These are phyloP conservation scores for Epichloe festucae DNA, from an alignment of 2,329 filamentous ascomycete genomes.

Conservation along the genomic window DNA sequence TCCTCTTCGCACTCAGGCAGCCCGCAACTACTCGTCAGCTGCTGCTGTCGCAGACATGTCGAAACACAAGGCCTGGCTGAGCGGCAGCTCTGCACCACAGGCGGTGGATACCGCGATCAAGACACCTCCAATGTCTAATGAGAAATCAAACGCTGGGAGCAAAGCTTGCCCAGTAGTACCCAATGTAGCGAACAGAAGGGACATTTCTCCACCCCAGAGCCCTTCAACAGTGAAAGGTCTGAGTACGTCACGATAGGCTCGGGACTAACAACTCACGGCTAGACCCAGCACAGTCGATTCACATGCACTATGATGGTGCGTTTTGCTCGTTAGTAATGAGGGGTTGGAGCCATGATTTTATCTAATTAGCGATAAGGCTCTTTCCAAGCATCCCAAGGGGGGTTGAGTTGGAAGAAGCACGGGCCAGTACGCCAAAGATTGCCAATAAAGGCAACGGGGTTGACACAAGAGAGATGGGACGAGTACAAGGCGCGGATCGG, in stretches of 20 bases:
- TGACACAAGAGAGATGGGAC: no score
- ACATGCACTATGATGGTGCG: neutral
- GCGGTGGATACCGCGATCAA: neutral
- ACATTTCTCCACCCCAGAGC: neutral
- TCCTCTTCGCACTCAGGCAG: neutral
- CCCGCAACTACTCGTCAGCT: neutral
- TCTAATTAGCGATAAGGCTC: no score
- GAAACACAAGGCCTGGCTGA: slow-evolving; percentile 2
- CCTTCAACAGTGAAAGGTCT: slow-evolving; percentile 3
- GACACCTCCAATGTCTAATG: neutral
- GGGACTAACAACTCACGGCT: neutral
- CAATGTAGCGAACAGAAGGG: neutral
- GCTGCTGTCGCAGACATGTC: neutral
- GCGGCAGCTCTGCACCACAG: neutral
- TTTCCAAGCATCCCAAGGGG: no score
- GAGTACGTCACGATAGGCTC: slow-evolving; percentile 9
- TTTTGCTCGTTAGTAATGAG: no score
- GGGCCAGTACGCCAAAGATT: no score
- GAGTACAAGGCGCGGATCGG: neutral
- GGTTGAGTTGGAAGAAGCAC: no score
- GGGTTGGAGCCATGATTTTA: no score
- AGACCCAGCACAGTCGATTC: neutral
- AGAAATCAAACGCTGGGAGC: neutral
- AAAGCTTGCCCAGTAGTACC: neutral
- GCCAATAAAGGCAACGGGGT: no score